Conservation (phyloP, 495 filamentous ascomycete genomes). For the Penicillium coffeae region DNA sequence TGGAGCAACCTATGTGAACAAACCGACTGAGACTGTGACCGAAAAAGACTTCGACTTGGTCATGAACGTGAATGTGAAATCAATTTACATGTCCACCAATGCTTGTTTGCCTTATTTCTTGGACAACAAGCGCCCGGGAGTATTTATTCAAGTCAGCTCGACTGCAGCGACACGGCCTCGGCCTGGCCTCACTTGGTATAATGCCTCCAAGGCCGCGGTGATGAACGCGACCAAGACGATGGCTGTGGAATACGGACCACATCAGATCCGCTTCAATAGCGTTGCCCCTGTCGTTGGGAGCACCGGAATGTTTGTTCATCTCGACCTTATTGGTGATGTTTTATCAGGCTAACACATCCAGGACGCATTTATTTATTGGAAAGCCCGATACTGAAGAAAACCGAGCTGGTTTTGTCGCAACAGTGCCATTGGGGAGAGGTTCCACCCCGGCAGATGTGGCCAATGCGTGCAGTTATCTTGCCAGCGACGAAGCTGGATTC, state of each 20-base stretch:
- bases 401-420: constrained; percentile 55
- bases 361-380: constrained; percentile 51
- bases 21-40: constrained; percentile 49
- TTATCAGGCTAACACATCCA: constrained; percentile 1
- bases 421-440: constrained; percentile 59
- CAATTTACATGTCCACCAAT: constrained; percentile 1
- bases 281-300: constrained; percentile 57
- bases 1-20: constrained; percentile 26
- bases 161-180: constrained; percentile 56
- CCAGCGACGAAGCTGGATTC: constrained; percentile 59
- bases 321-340: background rate
- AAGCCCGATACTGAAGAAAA: constrained; percentile 60
- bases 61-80: background rate
- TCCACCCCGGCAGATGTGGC: constrained; percentile 56
- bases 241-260: constrained; percentile 58
- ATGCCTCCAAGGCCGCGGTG: constrained; percentile 58
- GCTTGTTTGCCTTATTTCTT: constrained; percentile 30
- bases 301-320: constrained; percentile 47
- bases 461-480: constrained; percentile 58
- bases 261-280: constrained; percentile 57
- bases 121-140: constrained; percentile 44
- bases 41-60: constrained; percentile 56
- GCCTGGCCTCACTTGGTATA: constrained; percentile 63
- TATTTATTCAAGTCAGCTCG: constrained; percentile 59
- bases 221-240: constrained; percentile 56